phyloP scores from a whole-genome alignment of 2,329 filamentous ascomycete species.

The Penicillium sp. region DNA sequence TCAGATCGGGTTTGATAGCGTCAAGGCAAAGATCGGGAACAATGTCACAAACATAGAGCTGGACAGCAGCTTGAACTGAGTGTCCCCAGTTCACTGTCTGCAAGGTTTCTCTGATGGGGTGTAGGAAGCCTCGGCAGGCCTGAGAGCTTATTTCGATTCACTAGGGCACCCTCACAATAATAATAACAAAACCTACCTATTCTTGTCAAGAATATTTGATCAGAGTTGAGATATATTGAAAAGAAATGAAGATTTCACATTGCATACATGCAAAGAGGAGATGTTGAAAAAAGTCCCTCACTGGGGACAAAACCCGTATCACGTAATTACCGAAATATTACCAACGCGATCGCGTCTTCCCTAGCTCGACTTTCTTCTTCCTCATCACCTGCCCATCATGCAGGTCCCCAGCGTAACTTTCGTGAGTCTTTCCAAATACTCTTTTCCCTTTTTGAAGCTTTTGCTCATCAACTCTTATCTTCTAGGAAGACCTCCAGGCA shows the following conservation, averaged over 20 bases:
- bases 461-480: not conserved
- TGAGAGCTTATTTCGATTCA: not conserved
- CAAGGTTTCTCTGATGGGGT: not conserved
- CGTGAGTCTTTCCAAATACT: constrained; percentile 24
- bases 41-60: constrained; percentile 50
- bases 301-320: not conserved
- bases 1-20: constrained; percentile 57
- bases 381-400: constrained; percentile 13
- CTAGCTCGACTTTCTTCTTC: constrained; percentile 4
- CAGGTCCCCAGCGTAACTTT: constrained; percentile 39
- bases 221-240: not conserved
- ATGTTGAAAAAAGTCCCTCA: not conserved
- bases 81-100: not conserved
- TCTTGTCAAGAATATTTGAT: not conserved
- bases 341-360: constrained; percentile 12
- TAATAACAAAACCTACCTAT: not conserved
- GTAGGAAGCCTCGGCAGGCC: not conserved
- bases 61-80: not conserved
- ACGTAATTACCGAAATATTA: constrained; percentile 8
- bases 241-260: not conserved
- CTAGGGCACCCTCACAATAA: not conserved
- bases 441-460: not conserved
- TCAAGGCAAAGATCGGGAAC: constrained; percentile 79
- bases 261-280: not conserved
- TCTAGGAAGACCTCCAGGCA: constrained; percentile 59